Evolutionary conservation across 2,329 filamentous ascomycete species (phyloP), one percentile per base, ranked within the genome.

Genomic region (Aureobasidium leucospermi): DNA sequence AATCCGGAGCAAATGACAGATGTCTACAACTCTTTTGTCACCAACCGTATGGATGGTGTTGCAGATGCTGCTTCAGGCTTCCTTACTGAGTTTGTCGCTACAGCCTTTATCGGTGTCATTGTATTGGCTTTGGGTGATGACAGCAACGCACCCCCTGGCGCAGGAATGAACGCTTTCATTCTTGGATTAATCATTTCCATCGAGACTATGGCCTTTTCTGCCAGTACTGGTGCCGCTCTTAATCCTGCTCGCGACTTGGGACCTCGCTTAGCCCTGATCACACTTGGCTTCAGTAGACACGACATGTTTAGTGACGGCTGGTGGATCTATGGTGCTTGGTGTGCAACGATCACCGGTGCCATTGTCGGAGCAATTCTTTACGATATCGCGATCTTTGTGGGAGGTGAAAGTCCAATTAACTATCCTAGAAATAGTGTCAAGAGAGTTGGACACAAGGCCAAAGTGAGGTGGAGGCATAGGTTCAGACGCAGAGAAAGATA

Each of bases 211-310:
- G 70, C 71, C 4, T 78, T 81, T 60, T 71, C 73, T 0, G 76
- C 74, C 63, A 77, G 79, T 46, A 80, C 78, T 0, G 78, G 79
- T 9, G 73, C 74, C 0, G 75, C 75, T 0, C 67, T 81, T 61
- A 81, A 81, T 38, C 78, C 79, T 0, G 73, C 75, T 11, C 73
- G 78, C 9, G 79, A 81, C 67, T 74, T 81, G 41, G 78, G 78
- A 1, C 78, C 79, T 0, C 74, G 78, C 13, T 69, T 81, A 2
- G 77, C 76, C 0, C 63, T 78, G 36, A 63, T 76, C 1, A 74
- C 74, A 0, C 61, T 80, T 1, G 78, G 78, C 0, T 81, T 79
- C 62, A 70, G 73, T 8, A 66, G 62, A 1, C 41, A 56, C 23
- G 64, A 71, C 10, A 39, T 69, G 0, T 69, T 79, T 61, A 71